Base-by-base conservation (phyloP, 2,329 filamentous ascomycete genomes). In the Paradendryphiella salina region DNA sequence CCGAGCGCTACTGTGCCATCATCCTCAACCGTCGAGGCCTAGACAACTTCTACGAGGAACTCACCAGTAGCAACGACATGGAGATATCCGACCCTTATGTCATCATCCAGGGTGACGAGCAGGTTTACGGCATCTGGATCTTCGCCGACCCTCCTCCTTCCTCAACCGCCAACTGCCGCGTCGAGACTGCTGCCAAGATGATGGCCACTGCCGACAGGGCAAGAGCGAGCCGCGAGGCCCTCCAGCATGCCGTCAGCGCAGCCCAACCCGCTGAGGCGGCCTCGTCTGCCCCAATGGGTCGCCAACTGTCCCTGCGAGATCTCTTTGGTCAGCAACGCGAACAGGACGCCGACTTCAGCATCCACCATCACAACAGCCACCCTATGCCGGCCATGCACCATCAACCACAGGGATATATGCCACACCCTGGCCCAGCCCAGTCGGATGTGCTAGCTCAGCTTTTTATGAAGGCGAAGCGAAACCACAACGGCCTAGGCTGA, bases 51-150 rank as follows among this genome's bases (percentile, higher is more conserved):
- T 63, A 66, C 41, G 61, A 73, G 35, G 76, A 78, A 46, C 65
- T 80, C 39, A 66, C 63, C 9, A 75, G 67, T 34, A 68, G 66
- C 7, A 75, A 78, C 3, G 70, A 76, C 26, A 72, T 80, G 39
- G 75, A 80, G 54, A 66, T 79, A 34, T 75, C 66, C 63, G 81
- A 83, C 8, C 80, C 84, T 52, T 85, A 82, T 59, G 77, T 86
- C 36, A 86, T 86, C 48, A 69, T 86, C 14, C 75, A 76, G 37
- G 72, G 71, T 44, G 65, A 69, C 45, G 65, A 69, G 42, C 57
- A 75, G 40, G 80, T 85, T 48, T 84, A 82, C 65, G 84, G 84
- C 5, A 70, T 87, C 10, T 86, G 83, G 83, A 83, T 87, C 48
- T 86, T 84, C 65, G 79, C 79, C n/a, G 84, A 86, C 60, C 77